Percentiles rank a stretch among this genome's conserved stretches.
phyloP scores from a whole-genome alignment of 495 filamentous ascomycete genomes.

The Aspergillus homomorphus region DNA sequence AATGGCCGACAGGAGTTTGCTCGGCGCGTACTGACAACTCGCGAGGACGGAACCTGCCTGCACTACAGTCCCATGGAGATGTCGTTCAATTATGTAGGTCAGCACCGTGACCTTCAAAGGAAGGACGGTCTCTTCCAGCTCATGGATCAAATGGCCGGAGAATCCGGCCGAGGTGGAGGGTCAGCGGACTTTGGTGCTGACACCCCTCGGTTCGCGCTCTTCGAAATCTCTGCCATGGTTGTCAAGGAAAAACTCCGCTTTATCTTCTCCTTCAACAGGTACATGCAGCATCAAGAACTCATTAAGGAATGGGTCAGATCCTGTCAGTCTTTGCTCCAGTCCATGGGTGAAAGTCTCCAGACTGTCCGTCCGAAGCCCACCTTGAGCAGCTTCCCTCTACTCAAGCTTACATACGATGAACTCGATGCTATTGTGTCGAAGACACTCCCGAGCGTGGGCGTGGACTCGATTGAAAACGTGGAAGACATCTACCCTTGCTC shows the following conservation, averaged over 20 bases:
- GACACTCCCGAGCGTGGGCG: slow-evolving; percentile 47
- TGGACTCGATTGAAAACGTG: slow-evolving; percentile 40
- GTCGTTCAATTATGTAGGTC: slow-evolving; percentile 67
- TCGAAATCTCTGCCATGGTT: slow-evolving; percentile 61
- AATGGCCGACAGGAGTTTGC: slow-evolving; percentile 53
- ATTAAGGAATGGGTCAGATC: slow-evolving; percentile 34
- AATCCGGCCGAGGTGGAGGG: slow-evolving; percentile 39
- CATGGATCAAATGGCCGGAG: slow-evolving; percentile 46
- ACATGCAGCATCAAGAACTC: slow-evolving; percentile 54
- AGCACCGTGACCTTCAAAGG: slow-evolving; percentile 60
- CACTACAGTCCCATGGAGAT: slow-evolving; percentile 64
- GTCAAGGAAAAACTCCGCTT: slow-evolving; percentile 57
- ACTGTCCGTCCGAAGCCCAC: slow-evolving; percentile 51
- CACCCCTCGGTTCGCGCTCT: slow-evolving; percentile 62
- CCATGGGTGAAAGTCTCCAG: slow-evolving; percentile 43
- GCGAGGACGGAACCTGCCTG: slow-evolving; percentile 34
- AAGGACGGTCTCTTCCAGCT: slow-evolving; percentile 60
- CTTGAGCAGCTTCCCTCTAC: slow-evolving; percentile 59
- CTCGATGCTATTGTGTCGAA: slow-evolving; percentile 46
- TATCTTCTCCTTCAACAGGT: slow-evolving; percentile 59
- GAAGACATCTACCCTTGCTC: slow-evolving; percentile 68
- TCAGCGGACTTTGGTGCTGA: slow-evolving; percentile 55
- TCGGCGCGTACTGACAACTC: slow-evolving; percentile 45
- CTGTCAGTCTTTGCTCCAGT: slow-evolving; percentile 3
- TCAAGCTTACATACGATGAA: slow-evolving; percentile 57